phyloP scores from a whole-genome alignment of 371 early-diverging fungal genomes.

The Nematocida sp. region DNA sequence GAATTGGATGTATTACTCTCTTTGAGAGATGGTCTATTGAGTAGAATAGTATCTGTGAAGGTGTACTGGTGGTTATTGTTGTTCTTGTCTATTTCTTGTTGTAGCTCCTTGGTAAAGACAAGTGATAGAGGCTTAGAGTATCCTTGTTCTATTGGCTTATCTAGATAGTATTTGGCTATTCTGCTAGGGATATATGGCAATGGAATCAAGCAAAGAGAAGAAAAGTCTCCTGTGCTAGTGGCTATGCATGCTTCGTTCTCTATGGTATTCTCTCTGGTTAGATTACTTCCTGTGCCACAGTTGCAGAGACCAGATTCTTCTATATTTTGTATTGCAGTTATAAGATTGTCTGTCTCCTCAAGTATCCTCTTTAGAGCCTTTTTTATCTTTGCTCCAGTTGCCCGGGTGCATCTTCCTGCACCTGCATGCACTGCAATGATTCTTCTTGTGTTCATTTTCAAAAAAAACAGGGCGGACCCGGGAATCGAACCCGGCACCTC shows the following conservation, averaged over 20 bases:
- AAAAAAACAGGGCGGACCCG: slow-evolving; percentile 62
- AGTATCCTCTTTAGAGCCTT: neutral
- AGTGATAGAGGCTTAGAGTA: neutral
- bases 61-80: neutral
- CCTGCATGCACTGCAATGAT: slow-evolving; percentile 11
- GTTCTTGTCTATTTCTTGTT: neutral
- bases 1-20: neutral
- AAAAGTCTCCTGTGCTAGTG: neutral
- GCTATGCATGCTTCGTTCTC: slow-evolving; percentile 31
- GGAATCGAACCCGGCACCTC: slow-evolving; percentile 66
- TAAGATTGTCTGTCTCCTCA: neutral
- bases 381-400: neutral
- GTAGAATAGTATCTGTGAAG: neutral
- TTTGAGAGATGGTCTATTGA: neutral
- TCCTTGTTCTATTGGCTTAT: neutral
- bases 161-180: neutral
- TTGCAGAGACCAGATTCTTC: neutral
- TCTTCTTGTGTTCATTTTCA: neutral
- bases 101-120: neutral
- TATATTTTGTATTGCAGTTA: neutral
- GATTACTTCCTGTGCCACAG: slow-evolving; percentile 27
- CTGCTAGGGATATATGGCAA: neutral
- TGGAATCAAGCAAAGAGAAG: slow-evolving; percentile 15
- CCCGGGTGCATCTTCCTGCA: neutral
- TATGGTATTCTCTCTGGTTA: neutral